A percentile compares a stretch with the other conserved stretches of the same genome.
Conservation (phyloP, 2,329 filamentous ascomycete genomes). For the Fusarium anguioides region DNA sequence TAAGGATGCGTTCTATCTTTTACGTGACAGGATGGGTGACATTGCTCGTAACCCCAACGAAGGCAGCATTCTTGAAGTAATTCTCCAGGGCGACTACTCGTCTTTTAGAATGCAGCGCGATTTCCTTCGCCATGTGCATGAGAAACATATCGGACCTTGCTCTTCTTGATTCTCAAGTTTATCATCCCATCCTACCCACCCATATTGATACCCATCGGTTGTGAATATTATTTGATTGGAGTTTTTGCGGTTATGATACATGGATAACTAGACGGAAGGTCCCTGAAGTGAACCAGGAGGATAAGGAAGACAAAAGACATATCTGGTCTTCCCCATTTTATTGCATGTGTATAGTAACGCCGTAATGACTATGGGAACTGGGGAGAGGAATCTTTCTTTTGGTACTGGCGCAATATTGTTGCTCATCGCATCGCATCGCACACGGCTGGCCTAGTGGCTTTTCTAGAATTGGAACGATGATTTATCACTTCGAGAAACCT, state of each 20-base stretch:
- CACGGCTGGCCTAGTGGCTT: constrained; percentile 38
- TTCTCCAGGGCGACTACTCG: constrained; percentile 83
- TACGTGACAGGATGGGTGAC: constrained; percentile 69
- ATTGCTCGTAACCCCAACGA: constrained; percentile 52
- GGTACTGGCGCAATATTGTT: constrained; percentile 31
- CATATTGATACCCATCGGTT: constrained; percentile 16
- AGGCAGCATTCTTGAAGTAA: constrained; percentile 70
- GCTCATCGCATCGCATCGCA: not conserved
- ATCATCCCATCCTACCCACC: too few relatives aligned
- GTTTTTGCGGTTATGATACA: constrained; percentile 24
- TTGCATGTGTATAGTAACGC: constrained; percentile 43
- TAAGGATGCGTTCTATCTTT: constrained; percentile 66
- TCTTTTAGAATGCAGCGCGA: constrained; percentile 77
- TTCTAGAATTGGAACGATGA: constrained; percentile 44
- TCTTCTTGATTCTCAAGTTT: constrained; percentile 37
- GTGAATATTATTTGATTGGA: constrained; percentile 23
- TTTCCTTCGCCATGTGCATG: constrained; percentile 67
- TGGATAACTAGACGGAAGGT: constrained; percentile 20
- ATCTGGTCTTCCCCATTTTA: constrained; percentile 3
- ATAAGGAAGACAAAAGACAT: constrained; percentile 15
- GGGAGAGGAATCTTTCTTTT: not conserved
- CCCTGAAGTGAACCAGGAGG: not conserved
- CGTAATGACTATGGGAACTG: constrained; percentile 34
- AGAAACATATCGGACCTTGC: constrained; percentile 52
- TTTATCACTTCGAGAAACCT: constrained; percentile 22